A percentile compares a stretch with the other conserved stretches of the same genome.
These are phyloP conservation scores for Lachnellula willkommii DNA, from an alignment of 2,329 filamentous ascomycete genomes.

Conservation along the genomic window DNA sequence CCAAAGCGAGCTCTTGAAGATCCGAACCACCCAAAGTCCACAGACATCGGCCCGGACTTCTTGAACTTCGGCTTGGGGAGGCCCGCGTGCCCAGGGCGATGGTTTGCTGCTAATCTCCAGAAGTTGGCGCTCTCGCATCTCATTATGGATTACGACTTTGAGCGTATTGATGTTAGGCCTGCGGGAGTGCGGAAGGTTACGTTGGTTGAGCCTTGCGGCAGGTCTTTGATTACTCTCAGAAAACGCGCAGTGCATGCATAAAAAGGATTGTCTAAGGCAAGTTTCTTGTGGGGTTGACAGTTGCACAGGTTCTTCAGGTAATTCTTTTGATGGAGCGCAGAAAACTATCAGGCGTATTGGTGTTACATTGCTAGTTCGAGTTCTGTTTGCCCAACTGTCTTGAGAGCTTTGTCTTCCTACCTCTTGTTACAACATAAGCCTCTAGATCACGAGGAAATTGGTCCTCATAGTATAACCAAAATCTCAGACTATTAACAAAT, in stretches of 20 bases:
- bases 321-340: no score
- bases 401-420: no score
- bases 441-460: no score
- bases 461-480: no score
- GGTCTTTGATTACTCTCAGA: background rate
- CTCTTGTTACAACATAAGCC: no score
- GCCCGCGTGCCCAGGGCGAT: conserved; percentile 1
- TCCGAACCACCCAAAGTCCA: background rate
- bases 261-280: background rate
- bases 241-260: background rate
- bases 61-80: conserved; percentile 2
- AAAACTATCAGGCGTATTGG: no score
- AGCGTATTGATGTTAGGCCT: background rate
- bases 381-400: no score
- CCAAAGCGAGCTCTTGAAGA: background rate
- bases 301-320: no score
- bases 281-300: no score
- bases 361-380: no score
- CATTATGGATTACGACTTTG: conserved; percentile 3
- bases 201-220: background rate
- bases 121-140: conserved; percentile 2
- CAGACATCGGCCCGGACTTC: background rate
- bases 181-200: background rate
- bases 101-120: conserved; percentile 1
- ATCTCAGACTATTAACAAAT: no score